Evolutionary conservation across 768 basidiomycete genomes (phyloP).

Genomic region (Suillus decipiens): DNA sequence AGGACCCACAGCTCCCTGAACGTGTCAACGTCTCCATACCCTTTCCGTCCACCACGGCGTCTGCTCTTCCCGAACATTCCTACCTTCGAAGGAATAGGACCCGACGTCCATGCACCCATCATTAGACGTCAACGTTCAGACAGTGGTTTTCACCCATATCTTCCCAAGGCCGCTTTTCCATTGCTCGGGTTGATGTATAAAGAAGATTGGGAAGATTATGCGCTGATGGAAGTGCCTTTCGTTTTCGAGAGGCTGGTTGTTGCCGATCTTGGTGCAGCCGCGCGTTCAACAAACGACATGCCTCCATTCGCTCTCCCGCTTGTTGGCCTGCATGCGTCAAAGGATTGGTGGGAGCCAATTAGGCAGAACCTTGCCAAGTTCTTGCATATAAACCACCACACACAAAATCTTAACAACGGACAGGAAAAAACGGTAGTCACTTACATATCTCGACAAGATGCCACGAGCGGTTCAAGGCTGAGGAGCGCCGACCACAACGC

Average conservation of each 20-base stretch:
- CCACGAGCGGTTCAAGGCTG: constrained; percentile 50
- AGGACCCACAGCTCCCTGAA: constrained; percentile 71
- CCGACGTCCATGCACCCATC: constrained; percentile 34
- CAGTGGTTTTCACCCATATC: constrained; percentile 70
- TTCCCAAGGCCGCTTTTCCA: constrained; percentile 76
- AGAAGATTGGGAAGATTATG: constrained; percentile 80
- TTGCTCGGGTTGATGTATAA: constrained; percentile 63
- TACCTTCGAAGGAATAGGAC: constrained; percentile 49
- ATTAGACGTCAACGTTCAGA: constrained; percentile 47
- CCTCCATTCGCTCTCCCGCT: constrained; percentile 40
- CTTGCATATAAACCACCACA: constrained; percentile 36
- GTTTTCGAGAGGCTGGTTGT: constrained; percentile 76
- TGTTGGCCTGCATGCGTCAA: constrained; percentile 45
- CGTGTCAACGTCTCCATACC: constrained; percentile 39
- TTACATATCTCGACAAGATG: constrained; percentile 67
- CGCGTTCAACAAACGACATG: constrained; percentile 27
- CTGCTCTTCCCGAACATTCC: constrained; percentile 72
- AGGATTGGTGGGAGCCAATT: constrained; percentile 72
- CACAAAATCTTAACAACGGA: constrained; percentile 17
- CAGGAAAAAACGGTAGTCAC: constrained; percentile 54
- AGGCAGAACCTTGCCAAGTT: constrained; percentile 44
- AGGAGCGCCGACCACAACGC: constrained; percentile 55
- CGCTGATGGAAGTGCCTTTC: constrained; percentile 66
- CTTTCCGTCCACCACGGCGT: constrained; percentile 69
- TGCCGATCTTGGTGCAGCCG: constrained; percentile 72